Conservation (phyloP, 176 grass and related monocot species). For the Raddia distichophylla region DNA sequence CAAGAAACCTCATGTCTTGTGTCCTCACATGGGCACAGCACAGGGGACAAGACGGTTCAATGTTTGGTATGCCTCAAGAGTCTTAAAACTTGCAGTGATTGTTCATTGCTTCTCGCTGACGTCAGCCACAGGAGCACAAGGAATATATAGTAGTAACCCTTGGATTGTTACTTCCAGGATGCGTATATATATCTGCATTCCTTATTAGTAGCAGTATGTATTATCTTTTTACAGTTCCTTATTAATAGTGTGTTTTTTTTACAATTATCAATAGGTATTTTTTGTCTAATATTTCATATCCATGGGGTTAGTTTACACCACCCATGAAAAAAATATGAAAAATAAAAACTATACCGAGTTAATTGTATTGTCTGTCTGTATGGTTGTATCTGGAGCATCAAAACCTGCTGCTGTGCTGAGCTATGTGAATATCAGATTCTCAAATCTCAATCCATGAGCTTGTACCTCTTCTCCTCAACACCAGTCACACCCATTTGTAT, state of each 20-base stretch:
- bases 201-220: slow-evolving; percentile 12
- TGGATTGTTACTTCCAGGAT: slow-evolving; percentile 4
- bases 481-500: slow-evolving; percentile 97
- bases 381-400: slow-evolving; percentile 1
- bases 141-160: background rate
- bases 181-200: slow-evolving; percentile 11
- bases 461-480: slow-evolving; percentile 92
- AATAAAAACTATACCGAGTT: slow-evolving; percentile 18
- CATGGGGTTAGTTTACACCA: background rate
- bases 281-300: slow-evolving; percentile 6
- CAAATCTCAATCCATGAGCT: slow-evolving; percentile 82
- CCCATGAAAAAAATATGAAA: background rate
- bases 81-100: background rate
- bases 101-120: background rate
- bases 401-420: background rate
- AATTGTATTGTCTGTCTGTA: slow-evolving; percentile 43
- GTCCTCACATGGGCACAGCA: slow-evolving; percentile 33
- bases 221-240: slow-evolving; percentile 35
- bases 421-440: background rate
- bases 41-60: slow-evolving; percentile 28
- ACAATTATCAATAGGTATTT: slow-evolving; percentile 36
- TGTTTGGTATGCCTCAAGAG: slow-evolving; percentile 30
- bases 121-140: slow-evolving; percentile 24
- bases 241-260: slow-evolving; percentile 19
- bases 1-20: slow-evolving; percentile 26